phyloP scores from a whole-genome alignment of 2,329 filamentous ascomycete species.

The Neonectria magnoliae region DNA sequence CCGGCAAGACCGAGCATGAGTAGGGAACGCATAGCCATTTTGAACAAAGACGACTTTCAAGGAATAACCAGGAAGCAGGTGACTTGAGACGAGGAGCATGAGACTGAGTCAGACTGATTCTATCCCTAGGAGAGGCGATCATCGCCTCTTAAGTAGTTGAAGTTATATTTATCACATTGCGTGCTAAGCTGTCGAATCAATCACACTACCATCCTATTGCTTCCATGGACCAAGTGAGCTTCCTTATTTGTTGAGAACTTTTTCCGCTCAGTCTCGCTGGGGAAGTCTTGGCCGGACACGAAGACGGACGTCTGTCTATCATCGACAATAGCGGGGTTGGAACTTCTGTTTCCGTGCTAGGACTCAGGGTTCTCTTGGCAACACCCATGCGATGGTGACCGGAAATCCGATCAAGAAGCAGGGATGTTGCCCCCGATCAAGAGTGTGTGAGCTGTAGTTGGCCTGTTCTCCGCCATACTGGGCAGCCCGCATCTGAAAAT shows the following conservation, averaged over 20 bases:
- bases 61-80: not conserved
- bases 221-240: constrained; percentile 5
- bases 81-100: not conserved
- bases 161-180: not conserved
- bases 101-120: not conserved
- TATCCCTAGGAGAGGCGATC: not conserved
- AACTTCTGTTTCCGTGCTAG: constrained; percentile 17
- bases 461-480: not conserved
- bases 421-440: not conserved
- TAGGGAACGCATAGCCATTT: constrained; percentile 45
- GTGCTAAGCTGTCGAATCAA: not conserved
- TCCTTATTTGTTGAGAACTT: constrained; percentile 13
- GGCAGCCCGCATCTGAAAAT: not conserved
- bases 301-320: not conserved
- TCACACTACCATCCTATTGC: not conserved
- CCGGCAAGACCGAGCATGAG: constrained; percentile 48
- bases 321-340: not conserved
- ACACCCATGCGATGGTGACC: constrained; percentile 3
- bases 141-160: not conserved
- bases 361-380: not conserved
- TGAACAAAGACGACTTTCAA: not conserved
- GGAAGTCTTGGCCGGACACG: constrained; percentile 12
- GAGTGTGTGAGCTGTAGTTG: not conserved
- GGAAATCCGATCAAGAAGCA: not conserved
- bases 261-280: not conserved